These are phyloP conservation scores for Phytophthora ramorum DNA, from an alignment of 352 stramenopile genomes.

Conservation along the genomic window DNA sequence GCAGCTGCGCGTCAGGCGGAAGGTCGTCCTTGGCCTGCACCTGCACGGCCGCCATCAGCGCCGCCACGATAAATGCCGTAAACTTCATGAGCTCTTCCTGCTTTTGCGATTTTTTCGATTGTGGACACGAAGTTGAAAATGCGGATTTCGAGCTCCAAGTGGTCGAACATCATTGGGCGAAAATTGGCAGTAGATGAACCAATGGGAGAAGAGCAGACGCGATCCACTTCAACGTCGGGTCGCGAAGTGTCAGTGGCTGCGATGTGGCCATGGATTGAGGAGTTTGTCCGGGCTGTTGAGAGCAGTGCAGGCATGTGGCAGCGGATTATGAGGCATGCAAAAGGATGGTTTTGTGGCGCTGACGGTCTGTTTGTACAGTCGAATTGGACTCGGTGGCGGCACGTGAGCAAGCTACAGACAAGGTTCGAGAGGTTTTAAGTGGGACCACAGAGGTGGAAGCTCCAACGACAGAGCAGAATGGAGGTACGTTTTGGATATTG, in stretches of 20 bases:
- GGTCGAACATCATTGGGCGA: constrained; percentile 52
- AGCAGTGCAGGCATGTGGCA: constrained; percentile 25
- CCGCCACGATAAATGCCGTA: constrained; percentile 48
- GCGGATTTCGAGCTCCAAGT: constrained; percentile 21
- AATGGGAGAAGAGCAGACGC: constrained; percentile 22
- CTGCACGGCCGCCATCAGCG: constrained; percentile 44
- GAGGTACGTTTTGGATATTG: constrained; percentile 19
- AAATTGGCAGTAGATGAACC: constrained; percentile 18
- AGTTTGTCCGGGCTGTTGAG: constrained; percentile 44
- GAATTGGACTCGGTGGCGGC: constrained; percentile 19
- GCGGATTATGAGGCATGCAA: background rate
- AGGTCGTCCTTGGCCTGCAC: constrained; percentile 78
- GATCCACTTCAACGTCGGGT: constrained; percentile 41
- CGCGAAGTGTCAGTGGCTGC: background rate
- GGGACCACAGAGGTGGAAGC: constrained; percentile 2
- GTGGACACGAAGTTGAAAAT: constrained; percentile 3
- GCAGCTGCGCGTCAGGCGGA: constrained; percentile 66
- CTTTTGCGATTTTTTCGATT: constrained; percentile 20
- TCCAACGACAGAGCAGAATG: constrained; percentile 20
- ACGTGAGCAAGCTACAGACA: constrained; percentile 26
- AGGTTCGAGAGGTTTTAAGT: constrained; percentile 21
- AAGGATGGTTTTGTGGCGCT: background rate
- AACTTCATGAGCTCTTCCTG: constrained; percentile 53
- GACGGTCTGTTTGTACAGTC: constrained; percentile 9
- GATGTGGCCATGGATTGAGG: constrained; percentile 46